Evolutionary conservation across 2,329 filamentous ascomycete species (phyloP), one percentile per base, ranked within the genome.

Genomic region (Simplicillium aogashimaense): DNA sequence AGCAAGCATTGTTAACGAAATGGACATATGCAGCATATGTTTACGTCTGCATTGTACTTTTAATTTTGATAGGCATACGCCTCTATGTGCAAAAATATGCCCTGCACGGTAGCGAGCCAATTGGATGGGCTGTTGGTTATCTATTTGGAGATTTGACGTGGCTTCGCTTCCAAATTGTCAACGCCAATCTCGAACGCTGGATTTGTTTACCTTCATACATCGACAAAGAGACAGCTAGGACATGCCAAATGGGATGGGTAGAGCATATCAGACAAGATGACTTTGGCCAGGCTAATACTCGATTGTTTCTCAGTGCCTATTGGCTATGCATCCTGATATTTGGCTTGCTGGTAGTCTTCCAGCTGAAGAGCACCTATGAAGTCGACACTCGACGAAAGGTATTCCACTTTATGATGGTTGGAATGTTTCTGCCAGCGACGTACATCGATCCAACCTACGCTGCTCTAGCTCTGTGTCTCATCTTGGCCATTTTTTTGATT

Each of bases 351-450:
- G 69, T 85, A 4, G 86, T 95, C 7, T 76, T 92, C 39, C 76
- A 72, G 33, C 73, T 94, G 30, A 85, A 83, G 32, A 69, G 78
- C 3, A 68, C 86, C 37, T 89, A 85, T 49, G 89, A 95, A 61
- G 90, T 98, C 36, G 92, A 98, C 62, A 98, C 92, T 1, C 78
- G 92, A 37, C 80, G 92, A 38, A 98, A 98, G 61, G 86, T 97
- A 17, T 98, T 98, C 59, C 92, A 98, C 60, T 94, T 94, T 50
- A 95, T 90, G 74, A 97, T 97, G 84, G 90, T 97, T 7, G 79
- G 80, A 41, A 95, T 98, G 86, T 81, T 98, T 41, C 71, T 97
- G 2, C 89, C 92, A 0, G 79, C 86, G 2, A 85, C 83, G 2
- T 95, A 80, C 56, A 66, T 97, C 47, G 92, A 98, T 58, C 90